Evolutionary conservation across 2,329 filamentous ascomycete genomes (phyloP).

Genomic region (Colletotrichum sp.): DNA sequence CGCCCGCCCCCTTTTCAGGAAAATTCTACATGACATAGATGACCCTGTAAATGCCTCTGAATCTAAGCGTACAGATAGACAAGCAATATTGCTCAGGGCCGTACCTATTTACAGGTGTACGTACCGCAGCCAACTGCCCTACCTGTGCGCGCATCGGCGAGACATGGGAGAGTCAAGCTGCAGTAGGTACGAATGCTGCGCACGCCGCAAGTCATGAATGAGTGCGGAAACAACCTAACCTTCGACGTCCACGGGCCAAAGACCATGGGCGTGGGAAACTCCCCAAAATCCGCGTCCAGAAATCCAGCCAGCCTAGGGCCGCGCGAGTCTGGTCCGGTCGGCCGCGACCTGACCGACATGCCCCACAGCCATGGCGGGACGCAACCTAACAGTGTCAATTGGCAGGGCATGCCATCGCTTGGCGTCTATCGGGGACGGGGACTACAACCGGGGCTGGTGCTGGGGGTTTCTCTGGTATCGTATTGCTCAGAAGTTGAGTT

Average conservation of each 20-base stretch:
- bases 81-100: not conserved
- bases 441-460: not conserved
- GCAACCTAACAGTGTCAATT: conserved; percentile 8
- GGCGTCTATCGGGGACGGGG: not conserved
- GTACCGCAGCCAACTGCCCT: not conserved
- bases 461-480: not conserved
- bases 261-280: not conserved
- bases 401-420: conserved; percentile 4
- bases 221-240: not conserved
- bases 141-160: not conserved
- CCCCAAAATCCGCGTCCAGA: not conserved
- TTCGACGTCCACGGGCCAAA: not conserved
- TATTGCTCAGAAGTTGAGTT: not conserved
- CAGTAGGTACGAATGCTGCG: not conserved
- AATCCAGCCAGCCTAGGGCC: not conserved
- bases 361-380: conserved; percentile 11
- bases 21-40: not conserved
- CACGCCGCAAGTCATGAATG: not conserved
- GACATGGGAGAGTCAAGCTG: not conserved
- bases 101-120: not conserved
- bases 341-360: conserved; percentile 14
- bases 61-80: not conserved
- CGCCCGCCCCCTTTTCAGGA: not conserved
- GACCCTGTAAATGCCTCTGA: not conserved
- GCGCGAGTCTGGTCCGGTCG: conserved; percentile 6